Evolutionary conservation across 2,329 filamentous ascomycete species (phyloP), one percentile per base, ranked within the genome.

Genomic region (Trichoderma gracile): DNA sequence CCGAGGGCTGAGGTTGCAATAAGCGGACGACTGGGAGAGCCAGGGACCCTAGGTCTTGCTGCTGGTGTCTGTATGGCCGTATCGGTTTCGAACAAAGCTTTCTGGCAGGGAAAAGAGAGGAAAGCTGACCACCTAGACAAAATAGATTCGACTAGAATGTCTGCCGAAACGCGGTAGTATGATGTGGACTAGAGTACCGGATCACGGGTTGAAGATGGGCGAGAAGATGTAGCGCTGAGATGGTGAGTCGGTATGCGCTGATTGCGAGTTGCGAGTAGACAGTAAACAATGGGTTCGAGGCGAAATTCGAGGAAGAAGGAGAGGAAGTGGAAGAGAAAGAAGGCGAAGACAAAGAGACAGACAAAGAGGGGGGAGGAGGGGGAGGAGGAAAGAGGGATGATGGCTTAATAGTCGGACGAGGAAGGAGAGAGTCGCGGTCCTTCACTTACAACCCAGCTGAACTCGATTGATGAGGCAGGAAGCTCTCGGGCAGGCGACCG

Each of bases 161-260:
- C 47, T 52, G 57, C 38, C 30, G 57, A 40, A 60, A 38, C 57
- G 57, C 27, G 47, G 23, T n/a, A 42, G 27, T 23, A 49, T 59
- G 45, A 40, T n/a, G 38, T 23, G 38, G 9, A 33, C 30, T 33
- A 5, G 19, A 33, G 46, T 40, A 25, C 46, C 23, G 21, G 38
- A 47, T 30, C 2, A 57, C 25, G n/a, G 10, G 3, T 38, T 38
- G 10, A 5, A 38, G 33, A 38, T 38, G 33, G 33, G 33, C 27
- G 33, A 38, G 33, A 38, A 38, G 33, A 38, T 38, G 33, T 14
- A 42, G 23, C 27, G 25, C 19, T 25, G 40, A 33, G 42, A 62
- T 54, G 33, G 58, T 50, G 40, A 30, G n/a, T 54, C 47, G 27
- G 23, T 17, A 25, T 54, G 27, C 42, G 40, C 40, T 30, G 40